Evolutionary conservation across 805 yeast species (phyloP), one percentile per base, ranked within the genome.

Genomic region (Barnettozyma wickerhamii): DNA sequence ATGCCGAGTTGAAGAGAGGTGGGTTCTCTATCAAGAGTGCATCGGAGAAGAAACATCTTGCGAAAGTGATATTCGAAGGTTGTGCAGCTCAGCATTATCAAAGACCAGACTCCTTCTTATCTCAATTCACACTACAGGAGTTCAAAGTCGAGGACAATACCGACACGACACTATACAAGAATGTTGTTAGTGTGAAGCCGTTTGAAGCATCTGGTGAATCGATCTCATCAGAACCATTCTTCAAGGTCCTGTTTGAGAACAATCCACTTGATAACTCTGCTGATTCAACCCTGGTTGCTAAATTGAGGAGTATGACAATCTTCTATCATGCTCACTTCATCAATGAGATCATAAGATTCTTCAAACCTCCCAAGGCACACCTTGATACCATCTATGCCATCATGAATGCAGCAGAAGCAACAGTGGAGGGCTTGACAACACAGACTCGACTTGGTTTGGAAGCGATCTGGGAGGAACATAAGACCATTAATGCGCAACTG

Each of bases 401-500:
- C 19, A 77, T 93, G 77, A 82, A 78, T 60, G 98, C 96, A 1
- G 99, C 99, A 0, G 96, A 90, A 47, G 86, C 90, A 0, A 90
- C 96, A 0, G 84, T 93, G 43, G 96, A 89, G 55, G 97, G 95
- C 2, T 69, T 93, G 47, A 81, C 97, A 0, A 71, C 81, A 19
- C 96, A 89, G 58, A 93, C 98, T 0, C 71, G 96, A 53, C 73
- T 93, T 47, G 98, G 98, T 0, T 71, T 93, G 17, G 95, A 91
- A 63, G 89, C 93, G 50, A 93, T 96, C 0, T 71, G 95, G 51
- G 95, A 89, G 47, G 96, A 91, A 53, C 99, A 93, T 63, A 90
- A 89, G 58, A 91, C 98, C 0, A 63, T 89, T 42, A 82, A 89
- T 55, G 75, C 89, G 19, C 79, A 85, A 53, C 73, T 93, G 46